phyloP scores from a whole-genome alignment of 2,329 filamentous ascomycete genomes.

The Diaporthe longicolla region DNA sequence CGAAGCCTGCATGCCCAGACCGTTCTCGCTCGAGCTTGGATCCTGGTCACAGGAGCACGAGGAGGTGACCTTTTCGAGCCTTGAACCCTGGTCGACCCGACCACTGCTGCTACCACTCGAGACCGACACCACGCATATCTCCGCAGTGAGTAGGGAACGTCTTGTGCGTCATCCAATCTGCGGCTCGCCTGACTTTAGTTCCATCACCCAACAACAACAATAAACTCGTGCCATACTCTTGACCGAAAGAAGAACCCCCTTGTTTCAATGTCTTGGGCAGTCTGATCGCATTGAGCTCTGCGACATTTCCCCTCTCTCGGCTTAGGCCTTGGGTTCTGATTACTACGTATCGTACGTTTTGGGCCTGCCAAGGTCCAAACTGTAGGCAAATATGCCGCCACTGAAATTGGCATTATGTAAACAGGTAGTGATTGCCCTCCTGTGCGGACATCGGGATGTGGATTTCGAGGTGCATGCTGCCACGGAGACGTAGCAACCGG shows the following conservation, averaged over 20 bases:
- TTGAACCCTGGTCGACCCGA: constrained; percentile 5
- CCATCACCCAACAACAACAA: background rate
- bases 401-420: background rate
- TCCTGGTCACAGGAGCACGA: background rate
- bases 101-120: constrained; percentile 6
- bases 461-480: too few relatives aligned
- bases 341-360: constrained; percentile 2
- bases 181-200: constrained; percentile 17
- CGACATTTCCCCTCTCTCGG: background rate
- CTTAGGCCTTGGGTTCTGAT: background rate
- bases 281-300: constrained; percentile 7
- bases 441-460: background rate
- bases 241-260: constrained; percentile 2
- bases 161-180: constrained; percentile 37
- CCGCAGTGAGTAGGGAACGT: background rate
- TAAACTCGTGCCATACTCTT: background rate
- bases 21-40: constrained; percentile 6
- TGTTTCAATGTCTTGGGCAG: constrained; percentile 21
- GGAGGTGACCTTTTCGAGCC: background rate
- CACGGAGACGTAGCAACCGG: background rate
- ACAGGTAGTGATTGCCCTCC: too few relatives aligned
- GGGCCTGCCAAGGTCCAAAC: background rate
- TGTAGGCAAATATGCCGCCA: background rate
- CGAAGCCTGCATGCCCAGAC: background rate
- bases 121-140: background rate